Evolutionary conservation across 2,329 filamentous ascomycete genomes (phyloP).

Genomic region (Trichoderma pleuroti): DNA sequence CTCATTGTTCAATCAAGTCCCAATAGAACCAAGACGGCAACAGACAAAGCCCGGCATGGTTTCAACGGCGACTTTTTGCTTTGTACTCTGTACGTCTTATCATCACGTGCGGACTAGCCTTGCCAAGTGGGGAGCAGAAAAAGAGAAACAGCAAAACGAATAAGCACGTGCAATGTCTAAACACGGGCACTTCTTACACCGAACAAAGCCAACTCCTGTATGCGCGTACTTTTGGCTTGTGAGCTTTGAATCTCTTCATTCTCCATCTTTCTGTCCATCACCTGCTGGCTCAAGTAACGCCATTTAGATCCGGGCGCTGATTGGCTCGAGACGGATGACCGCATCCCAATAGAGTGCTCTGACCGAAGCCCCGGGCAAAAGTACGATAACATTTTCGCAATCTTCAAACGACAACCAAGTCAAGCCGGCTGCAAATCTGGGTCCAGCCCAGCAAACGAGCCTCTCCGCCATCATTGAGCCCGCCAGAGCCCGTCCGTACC

Average conservation of each 20-base stretch:
- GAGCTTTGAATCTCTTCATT: neutral
- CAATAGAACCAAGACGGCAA: neutral
- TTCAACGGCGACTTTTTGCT: neutral
- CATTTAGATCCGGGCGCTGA: neutral
- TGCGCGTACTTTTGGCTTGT: neutral
- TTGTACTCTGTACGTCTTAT: neutral
- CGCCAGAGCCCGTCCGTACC: neutral
- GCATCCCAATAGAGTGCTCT: neutral
- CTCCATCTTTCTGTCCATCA: neutral
- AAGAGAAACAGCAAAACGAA: neutral
- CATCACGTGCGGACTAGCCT: neutral
- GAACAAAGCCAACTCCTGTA: neutral
- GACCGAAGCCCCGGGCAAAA: neutral
- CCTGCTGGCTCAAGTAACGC: neutral
- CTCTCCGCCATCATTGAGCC: neutral
- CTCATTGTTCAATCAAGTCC: neutral
- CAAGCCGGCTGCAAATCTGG: constrained; percentile 1
- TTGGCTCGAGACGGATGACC: neutral
- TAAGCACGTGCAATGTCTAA: neutral
- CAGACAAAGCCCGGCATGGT: neutral
- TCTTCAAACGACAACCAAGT: neutral
- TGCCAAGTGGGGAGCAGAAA: neutral
- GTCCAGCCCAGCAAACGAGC: neutral
- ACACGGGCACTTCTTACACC: neutral
- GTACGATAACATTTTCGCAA: constrained; percentile 11